Conservation (phyloP, 768 basidiomycete species). For the Trametes coccinea region DNA sequence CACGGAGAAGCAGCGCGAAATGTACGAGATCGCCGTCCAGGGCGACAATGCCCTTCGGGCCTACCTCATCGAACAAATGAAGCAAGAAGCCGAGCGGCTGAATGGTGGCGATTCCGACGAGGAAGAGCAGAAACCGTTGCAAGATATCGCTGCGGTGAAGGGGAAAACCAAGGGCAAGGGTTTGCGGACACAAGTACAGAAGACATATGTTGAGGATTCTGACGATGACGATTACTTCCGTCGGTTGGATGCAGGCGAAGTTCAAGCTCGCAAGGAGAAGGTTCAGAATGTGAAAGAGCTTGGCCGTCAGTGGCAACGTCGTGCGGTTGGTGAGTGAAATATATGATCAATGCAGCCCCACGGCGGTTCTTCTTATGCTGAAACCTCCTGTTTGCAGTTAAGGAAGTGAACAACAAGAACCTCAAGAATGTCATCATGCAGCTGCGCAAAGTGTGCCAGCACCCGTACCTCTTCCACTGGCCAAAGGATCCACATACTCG, state of each 20-base stretch:
- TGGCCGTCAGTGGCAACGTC: conserved; percentile 57
- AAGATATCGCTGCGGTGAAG: conserved; percentile 28
- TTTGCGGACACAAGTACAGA: conserved; percentile 25
- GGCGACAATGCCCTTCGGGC: conserved; percentile 58
- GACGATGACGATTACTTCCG: conserved; percentile 70
- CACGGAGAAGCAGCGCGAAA: conserved; percentile 75
- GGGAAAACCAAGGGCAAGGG: conserved; percentile 32
- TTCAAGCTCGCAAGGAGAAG: conserved; percentile 39
- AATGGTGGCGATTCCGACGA: conserved; percentile 34
- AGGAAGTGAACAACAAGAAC: conserved; percentile 87
- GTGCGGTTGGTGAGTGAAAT: conserved; percentile 55
- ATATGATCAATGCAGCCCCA: too few relatives aligned
- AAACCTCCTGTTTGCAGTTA: conserved; percentile 46
- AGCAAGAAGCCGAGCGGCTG: conserved; percentile 31
- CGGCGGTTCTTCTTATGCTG: neutral
- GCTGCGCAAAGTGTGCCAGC: conserved; percentile 92
- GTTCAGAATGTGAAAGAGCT: conserved; percentile 52
- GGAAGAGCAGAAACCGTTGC: conserved; percentile 31
- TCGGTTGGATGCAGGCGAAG: conserved; percentile 52
- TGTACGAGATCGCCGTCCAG: conserved; percentile 79
- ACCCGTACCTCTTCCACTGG: conserved; percentile 91
- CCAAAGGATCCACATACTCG: conserved; percentile 62
- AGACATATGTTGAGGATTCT: conserved; percentile 54
- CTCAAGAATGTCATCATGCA: conserved; percentile 94
- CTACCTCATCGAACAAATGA: conserved; percentile 40